Evolutionary conservation across 495 filamentous ascomycete genomes (phyloP).

Genomic region (Talaromyces adpressus): DNA sequence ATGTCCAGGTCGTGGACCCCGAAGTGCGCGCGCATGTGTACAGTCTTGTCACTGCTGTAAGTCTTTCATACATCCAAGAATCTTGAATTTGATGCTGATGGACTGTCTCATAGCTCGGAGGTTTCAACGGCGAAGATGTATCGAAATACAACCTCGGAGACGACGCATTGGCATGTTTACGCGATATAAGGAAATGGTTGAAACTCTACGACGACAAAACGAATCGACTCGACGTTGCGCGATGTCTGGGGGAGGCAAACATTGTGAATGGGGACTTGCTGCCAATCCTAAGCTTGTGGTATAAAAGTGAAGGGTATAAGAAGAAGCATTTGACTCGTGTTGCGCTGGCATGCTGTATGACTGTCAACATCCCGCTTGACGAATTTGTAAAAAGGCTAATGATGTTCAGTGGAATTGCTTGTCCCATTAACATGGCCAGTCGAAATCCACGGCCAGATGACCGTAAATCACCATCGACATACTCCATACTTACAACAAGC

Average conservation of each 20-base stretch:
- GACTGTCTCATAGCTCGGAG: conserved; percentile 61
- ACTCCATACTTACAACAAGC: conserved; percentile 80
- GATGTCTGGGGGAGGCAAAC: conserved; percentile 88
- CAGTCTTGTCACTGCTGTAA: conserved; percentile 84
- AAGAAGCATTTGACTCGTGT: conserved; percentile 71
- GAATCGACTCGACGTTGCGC: conserved; percentile 90
- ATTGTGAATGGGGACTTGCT: conserved; percentile 85
- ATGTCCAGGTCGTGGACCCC: conserved; percentile 60
- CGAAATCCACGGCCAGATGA: conserved; percentile 77
- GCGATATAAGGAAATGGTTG: conserved; percentile 90
- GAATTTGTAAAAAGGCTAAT: not conserved
- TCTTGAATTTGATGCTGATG: conserved; percentile 15
- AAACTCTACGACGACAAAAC: conserved; percentile 90
- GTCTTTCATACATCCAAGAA: conserved; percentile 22
- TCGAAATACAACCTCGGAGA: conserved; percentile 85
- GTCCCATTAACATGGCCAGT: conserved; percentile 94
- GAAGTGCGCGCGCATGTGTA: conserved; percentile 87
- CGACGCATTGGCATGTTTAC: conserved; percentile 83
- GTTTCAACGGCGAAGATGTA: conserved; percentile 71
- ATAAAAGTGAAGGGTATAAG: conserved; percentile 51
- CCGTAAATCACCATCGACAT: conserved; percentile 86
- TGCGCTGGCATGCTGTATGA: conserved; percentile 68
- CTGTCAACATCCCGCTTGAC: not conserved
- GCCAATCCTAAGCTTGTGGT: conserved; percentile 80
- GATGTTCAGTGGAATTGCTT: conserved; percentile 65